Evolutionary conservation across 2,329 filamentous ascomycete species (phyloP).

Genomic region (Colletotrichum tropicale): DNA sequence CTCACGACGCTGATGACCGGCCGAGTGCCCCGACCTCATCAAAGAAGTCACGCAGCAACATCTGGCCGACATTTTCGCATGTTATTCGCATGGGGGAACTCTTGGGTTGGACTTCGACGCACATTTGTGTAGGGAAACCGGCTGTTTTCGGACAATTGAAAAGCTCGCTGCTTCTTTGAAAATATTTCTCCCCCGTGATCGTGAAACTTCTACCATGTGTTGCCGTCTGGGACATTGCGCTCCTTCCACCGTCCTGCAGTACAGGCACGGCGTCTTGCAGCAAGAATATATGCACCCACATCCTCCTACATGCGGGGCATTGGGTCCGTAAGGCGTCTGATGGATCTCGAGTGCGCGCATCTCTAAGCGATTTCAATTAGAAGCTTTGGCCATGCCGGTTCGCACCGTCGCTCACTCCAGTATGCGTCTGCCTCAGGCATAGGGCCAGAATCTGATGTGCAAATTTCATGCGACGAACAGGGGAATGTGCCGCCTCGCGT

Average conservation of each 20-base stretch:
- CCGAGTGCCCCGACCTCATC: constrained; percentile 32
- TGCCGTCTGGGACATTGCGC: not conserved
- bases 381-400: not conserved
- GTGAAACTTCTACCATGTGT: not conserved
- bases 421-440: not conserved
- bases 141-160: constrained; percentile 21
- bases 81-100: constrained; percentile 31
- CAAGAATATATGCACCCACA: not conserved
- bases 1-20: constrained; percentile 30
- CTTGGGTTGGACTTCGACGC: constrained; percentile 21
- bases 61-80: constrained; percentile 33
- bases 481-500: constrained; percentile 4
- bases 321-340: not conserved
- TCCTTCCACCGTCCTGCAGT: not conserved
- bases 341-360: not conserved
- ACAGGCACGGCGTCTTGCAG: not conserved
- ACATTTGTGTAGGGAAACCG: constrained; percentile 12
- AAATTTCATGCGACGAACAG: not conserved
- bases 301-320: not conserved
- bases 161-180: constrained; percentile 22
- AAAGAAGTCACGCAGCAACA: constrained; percentile 33
- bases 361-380: not conserved
- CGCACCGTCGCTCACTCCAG: not conserved
- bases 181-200: not conserved
- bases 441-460: not conserved